Evolutionary conservation across 306 rosid species (phyloP).

Genomic region (Rosa persica): DNA sequence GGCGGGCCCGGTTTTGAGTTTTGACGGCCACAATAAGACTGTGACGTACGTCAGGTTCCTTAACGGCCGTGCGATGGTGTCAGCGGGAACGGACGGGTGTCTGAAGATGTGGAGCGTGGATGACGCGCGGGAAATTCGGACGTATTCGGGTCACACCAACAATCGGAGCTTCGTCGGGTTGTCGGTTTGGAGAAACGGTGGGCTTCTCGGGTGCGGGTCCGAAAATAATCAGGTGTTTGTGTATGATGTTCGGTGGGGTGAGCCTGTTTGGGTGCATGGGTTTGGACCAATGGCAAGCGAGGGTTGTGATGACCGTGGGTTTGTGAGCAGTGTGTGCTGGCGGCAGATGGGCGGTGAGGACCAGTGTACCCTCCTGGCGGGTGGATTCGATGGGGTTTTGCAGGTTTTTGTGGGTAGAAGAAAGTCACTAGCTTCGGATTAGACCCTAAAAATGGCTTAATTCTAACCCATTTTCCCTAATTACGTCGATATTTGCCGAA

Average conservation of each 20-base stretch:
- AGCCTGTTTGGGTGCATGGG: constrained; percentile 54
- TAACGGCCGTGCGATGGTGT: constrained; percentile 31
- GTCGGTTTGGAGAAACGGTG: constrained; percentile 53
- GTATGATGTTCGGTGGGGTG: constrained; percentile 57
- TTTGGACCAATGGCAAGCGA: constrained; percentile 25
- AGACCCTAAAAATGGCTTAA: background rate
- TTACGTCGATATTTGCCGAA: background rate
- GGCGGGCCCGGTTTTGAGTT: constrained; percentile 39
- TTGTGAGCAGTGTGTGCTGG: constrained; percentile 67
- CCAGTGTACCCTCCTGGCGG: constrained; percentile 46
- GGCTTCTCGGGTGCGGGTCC: constrained; percentile 62
- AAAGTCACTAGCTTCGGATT: constrained; percentile 10
- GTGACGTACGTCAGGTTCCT: constrained; percentile 51
- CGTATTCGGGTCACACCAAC: constrained; percentile 52
- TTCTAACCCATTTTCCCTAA: constrained; percentile 2
- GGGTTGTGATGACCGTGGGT: constrained; percentile 23
- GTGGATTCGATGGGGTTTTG: constrained; percentile 59
- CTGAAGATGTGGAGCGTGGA: constrained; percentile 50
- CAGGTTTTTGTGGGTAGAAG: constrained; percentile 52
- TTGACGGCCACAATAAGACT: constrained; percentile 52
- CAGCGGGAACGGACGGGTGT: constrained; percentile 52
- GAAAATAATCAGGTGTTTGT: constrained; percentile 49
- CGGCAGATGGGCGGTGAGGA: constrained; percentile 43
- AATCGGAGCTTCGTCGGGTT: constrained; percentile 57
- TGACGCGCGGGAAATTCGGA: constrained; percentile 33